Conservation (phyloP, 2,329 filamentous ascomycete species). For the Nectriaceae sp. region DNA sequence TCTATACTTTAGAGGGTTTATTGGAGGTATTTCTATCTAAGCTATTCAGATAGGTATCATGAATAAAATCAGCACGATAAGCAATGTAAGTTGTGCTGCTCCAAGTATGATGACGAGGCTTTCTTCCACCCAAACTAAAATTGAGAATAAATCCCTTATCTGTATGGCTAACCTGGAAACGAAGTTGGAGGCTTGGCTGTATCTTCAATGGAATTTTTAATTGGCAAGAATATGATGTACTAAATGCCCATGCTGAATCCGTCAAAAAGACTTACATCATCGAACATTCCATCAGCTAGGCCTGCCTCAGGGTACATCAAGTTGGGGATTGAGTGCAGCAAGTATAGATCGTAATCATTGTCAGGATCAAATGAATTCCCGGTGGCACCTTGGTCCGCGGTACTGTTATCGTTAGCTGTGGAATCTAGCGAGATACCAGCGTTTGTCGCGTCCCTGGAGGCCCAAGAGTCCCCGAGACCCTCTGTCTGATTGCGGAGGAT, state of each 20-base stretch:
- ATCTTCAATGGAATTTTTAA: too few species aligned
- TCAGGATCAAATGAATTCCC: neutral
- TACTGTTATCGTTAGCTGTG: neutral
- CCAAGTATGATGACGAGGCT: too few species aligned
- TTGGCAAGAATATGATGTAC: too few species aligned
- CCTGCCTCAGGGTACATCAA: neutral
- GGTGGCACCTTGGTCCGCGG: neutral
- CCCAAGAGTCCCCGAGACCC: neutral
- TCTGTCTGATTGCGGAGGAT: neutral
- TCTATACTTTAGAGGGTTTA: too few species aligned
- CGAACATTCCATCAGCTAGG: neutral
- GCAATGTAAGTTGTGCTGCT: too few species aligned
- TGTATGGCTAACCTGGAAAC: too few species aligned
- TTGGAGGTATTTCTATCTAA: too few species aligned
- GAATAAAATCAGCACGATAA: too few species aligned
- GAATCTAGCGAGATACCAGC: neutral
- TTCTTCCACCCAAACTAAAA: too few species aligned
- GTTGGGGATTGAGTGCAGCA: neutral
- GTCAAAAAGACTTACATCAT: neutral
- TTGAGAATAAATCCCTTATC: too few species aligned
- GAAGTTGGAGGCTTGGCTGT: too few species aligned
- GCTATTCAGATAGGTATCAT: too few species aligned
- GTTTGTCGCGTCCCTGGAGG: neutral
- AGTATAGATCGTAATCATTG: neutral
- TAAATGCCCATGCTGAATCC: neutral